Evolutionary conservation across 495 filamentous ascomycete species (phyloP).

Genomic region (Penicillium cosmopolitanum): DNA sequence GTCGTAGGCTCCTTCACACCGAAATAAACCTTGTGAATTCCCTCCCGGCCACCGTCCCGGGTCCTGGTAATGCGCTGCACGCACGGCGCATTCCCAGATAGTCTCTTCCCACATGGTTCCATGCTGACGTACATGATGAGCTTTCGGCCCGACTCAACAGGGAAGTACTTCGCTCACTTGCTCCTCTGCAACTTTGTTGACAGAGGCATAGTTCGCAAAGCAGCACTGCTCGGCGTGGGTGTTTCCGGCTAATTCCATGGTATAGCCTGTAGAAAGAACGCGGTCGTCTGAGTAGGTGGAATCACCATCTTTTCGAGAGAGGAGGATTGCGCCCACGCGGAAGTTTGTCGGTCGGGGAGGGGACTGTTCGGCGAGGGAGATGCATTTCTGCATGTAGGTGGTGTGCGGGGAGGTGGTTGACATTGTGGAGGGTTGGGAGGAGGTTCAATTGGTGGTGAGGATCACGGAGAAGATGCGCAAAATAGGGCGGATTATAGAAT

Average conservation of each 20-base stretch:
- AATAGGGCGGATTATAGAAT: too few relatives aligned
- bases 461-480: too few relatives aligned
- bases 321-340: conserved; percentile 84
- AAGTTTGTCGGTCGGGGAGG: conserved; percentile 89
- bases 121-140: conserved; percentile 88
- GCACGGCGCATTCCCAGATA: conserved; percentile 83
- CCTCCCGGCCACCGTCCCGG: conserved; percentile 39
- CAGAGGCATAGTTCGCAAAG: conserved; percentile 71
- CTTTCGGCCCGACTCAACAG: conserved; percentile 38
- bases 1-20: conserved; percentile 87
- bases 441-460: not conserved
- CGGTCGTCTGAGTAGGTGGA: conserved; percentile 46
- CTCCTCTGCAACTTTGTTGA: conserved; percentile 56
- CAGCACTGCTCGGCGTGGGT: conserved; percentile 96
- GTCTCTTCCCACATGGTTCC: conserved; percentile 83
- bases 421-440: conserved; percentile 15
- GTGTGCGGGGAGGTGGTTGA: conserved; percentile 51
- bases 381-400: conserved; percentile 70
- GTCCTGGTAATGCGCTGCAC: conserved; percentile 76
- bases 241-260: conserved; percentile 87
- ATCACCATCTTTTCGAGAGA: conserved; percentile 53
- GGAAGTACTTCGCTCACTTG: conserved; percentile 62
- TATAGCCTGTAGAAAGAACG: conserved; percentile 85
- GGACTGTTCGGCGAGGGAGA: conserved; percentile 74
- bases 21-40: conserved; percentile 79